phyloP scores from a whole-genome alignment of 2,329 filamentous ascomycete genomes.

The Penicillium psychrosexuale region DNA sequence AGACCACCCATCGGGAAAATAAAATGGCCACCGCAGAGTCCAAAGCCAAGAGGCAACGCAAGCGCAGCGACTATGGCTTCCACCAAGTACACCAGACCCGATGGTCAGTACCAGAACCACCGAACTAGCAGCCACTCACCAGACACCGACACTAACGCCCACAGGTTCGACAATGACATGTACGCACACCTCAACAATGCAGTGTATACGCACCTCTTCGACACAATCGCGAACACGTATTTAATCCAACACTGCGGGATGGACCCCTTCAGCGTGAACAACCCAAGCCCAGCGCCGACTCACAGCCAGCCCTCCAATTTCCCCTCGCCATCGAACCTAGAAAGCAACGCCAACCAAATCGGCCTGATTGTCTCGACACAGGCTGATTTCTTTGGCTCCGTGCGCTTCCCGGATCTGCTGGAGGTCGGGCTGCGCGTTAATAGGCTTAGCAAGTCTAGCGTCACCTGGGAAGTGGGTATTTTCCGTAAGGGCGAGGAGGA shows the following conservation, averaged over 20 bases:
- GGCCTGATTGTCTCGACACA: constrained; percentile 82
- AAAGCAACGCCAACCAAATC: constrained; percentile 57
- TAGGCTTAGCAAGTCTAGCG: constrained; percentile 79
- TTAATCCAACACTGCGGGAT: constrained; percentile 75
- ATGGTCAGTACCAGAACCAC: constrained; percentile 56
- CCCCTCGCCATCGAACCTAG: background rate
- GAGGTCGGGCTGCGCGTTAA: constrained; percentile 80
- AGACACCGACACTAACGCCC: constrained; percentile 1
- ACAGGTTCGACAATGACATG: constrained; percentile 90
- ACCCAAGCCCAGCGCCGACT: constrained; percentile 14
- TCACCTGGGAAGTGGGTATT: constrained; percentile 84
- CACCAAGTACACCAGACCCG: constrained; percentile 78
- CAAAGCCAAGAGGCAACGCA: constrained; percentile 59
- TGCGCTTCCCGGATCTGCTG: constrained; percentile 76
- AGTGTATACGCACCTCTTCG: constrained; percentile 81
- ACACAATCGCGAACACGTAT: constrained; percentile 86
- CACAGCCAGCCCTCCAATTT: constrained; percentile 10
- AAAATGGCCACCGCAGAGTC: constrained; percentile 30
- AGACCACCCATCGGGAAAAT: background rate
- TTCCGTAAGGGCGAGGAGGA: constrained; percentile 71
- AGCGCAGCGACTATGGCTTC: constrained; percentile 70
- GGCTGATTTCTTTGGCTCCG: constrained; percentile 78
- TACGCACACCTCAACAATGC: constrained; percentile 92
- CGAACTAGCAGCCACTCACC: background rate
- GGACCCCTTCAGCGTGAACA: constrained; percentile 60